These are phyloP conservation scores for Pittosporum tobira DNA, from an alignment of 129 eudicot species.

Conservation along the genomic window DNA sequence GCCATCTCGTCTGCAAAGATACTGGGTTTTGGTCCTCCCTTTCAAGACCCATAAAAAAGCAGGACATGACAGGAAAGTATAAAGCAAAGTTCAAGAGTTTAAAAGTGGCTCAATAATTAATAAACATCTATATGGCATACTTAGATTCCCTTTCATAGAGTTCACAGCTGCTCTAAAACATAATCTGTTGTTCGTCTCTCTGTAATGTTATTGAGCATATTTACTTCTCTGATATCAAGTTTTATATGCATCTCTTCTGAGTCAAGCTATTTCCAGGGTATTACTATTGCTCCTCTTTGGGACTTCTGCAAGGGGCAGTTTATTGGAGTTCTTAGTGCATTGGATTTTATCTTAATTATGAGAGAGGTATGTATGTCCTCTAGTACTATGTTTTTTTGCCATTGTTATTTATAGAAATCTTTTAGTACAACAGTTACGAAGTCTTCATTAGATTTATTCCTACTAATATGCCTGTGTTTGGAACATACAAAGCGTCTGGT, in stretches of 20 bases:
- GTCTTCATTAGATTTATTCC: conserved; percentile 1
- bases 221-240: conserved; percentile 17
- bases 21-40: no score
- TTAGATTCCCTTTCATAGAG: not conserved
- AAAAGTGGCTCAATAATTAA: not conserved
- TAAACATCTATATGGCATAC: not conserved
- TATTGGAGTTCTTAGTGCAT: conserved; percentile 84
- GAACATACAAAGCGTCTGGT: not conserved
- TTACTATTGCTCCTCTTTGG: conserved; percentile 82
- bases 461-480: not conserved
- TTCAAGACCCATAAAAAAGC: no score
- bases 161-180: not conserved
- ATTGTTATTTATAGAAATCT: not conserved
- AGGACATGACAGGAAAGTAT: no score
- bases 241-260: conserved; percentile 22
- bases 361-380: conserved; percentile 70
- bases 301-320: conserved; percentile 66
- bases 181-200: not conserved
- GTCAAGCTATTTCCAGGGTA: conserved; percentile 51
- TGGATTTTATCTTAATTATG: conserved; percentile 87
- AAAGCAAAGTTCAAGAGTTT: not conserved
- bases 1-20: no score
- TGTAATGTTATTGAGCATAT: conserved; percentile 18
- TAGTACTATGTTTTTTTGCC: conserved; percentile 11
- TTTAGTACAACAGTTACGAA: conserved; percentile 1